Evolutionary conservation across 2,329 filamentous ascomycete genomes (phyloP).

Genomic region (Diaporthe batatas): DNA sequence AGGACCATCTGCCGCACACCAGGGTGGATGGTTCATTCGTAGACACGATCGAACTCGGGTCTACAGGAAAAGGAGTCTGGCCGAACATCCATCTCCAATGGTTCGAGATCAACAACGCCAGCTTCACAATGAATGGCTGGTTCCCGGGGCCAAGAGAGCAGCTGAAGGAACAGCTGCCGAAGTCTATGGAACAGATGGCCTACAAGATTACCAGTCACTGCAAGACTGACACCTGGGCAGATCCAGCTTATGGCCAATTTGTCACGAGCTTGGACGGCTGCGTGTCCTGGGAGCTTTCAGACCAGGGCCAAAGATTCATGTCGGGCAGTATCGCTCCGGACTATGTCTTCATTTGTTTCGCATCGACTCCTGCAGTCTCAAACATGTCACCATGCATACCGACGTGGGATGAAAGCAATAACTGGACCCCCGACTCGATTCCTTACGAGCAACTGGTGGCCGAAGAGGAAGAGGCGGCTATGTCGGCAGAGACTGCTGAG

Average conservation of each 20-base stretch:
- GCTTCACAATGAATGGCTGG: slow-evolving; percentile 59
- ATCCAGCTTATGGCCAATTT: slow-evolving; percentile 50
- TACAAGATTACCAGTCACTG: slow-evolving; percentile 46
- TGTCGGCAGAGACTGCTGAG: slow-evolving; percentile 42
- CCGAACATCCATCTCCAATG: slow-evolving; percentile 43
- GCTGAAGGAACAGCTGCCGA: slow-evolving; percentile 51
- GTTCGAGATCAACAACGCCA: slow-evolving; percentile 54
- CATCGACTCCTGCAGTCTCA: slow-evolving; percentile 44
- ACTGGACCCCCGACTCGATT: slow-evolving; percentile 57
- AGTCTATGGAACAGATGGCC: slow-evolving; percentile 50
- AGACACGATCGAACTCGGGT: slow-evolving; percentile 22
- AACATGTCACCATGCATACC: slow-evolving; percentile 48
- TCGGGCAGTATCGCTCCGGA: slow-evolving; percentile 52
- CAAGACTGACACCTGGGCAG: slow-evolving; percentile 46
- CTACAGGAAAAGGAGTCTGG: slow-evolving; percentile 36
- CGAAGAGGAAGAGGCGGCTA: slow-evolving; percentile 47
- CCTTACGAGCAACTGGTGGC: slow-evolving; percentile 57
- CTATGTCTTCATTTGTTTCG: slow-evolving; percentile 57
- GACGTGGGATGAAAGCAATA: slow-evolving; percentile 55
- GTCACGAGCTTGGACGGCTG: slow-evolving; percentile 55
- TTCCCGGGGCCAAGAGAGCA: slow-evolving; percentile 57
- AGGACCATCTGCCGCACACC: not conserved
- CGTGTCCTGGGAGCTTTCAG: slow-evolving; percentile 61
- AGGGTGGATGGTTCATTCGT: slow-evolving; percentile 6
- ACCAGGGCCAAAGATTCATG: slow-evolving; percentile 51